Evolutionary conservation across 2,329 filamentous ascomycete genomes (phyloP).

Genomic region (Colletotrichum chrysophilum): DNA sequence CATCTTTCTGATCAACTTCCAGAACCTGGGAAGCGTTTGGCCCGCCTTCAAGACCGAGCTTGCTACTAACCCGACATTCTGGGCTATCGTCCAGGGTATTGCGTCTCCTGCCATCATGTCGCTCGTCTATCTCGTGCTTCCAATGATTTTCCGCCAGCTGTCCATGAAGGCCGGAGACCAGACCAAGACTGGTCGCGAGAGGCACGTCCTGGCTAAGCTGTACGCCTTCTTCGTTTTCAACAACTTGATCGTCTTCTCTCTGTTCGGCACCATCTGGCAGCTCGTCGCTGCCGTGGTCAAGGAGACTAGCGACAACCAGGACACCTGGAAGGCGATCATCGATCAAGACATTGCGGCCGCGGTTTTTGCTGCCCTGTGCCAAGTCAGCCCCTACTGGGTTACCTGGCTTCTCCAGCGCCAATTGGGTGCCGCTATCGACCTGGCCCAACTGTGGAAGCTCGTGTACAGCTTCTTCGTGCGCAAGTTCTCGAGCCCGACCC

Average conservation of each 20-base stretch:
- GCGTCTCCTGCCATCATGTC: slow-evolving; percentile 87
- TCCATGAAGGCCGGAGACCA: slow-evolving; percentile 84
- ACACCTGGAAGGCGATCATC: slow-evolving; percentile 73
- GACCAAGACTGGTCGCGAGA: slow-evolving; percentile 90
- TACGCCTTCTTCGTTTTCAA: slow-evolving; percentile 98
- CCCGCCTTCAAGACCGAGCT: slow-evolving; percentile 71
- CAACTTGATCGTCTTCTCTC: slow-evolving; percentile 91
- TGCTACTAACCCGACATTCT: slow-evolving; percentile 66
- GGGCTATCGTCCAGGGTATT: slow-evolving; percentile 93
- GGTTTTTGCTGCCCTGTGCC: slow-evolving; percentile 77
- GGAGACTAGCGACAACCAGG: slow-evolving; percentile 55
- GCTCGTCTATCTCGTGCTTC: slow-evolving; percentile 83
- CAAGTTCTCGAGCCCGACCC: slow-evolving; percentile 86
- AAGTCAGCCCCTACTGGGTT: slow-evolving; percentile 90
- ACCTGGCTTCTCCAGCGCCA: slow-evolving; percentile 93
- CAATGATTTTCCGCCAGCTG: slow-evolving; percentile 88
- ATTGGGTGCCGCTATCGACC: slow-evolving; percentile 88
- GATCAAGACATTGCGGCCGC: slow-evolving; percentile 66
- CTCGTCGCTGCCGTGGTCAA: slow-evolving; percentile 72
- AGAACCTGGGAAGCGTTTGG: slow-evolving; percentile 84
- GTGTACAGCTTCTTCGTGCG: slow-evolving; percentile 84
- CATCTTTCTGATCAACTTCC: slow-evolving; percentile 87
- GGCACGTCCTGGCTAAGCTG: slow-evolving; percentile 88
- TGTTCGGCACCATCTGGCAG: slow-evolving; percentile 83
- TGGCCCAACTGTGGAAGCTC: slow-evolving; percentile 87